These are phyloP conservation scores for Ophiognomonia clavigignenti-juglandacearum DNA, from an alignment of 2,329 filamentous ascomycete species.

Conservation along the genomic window DNA sequence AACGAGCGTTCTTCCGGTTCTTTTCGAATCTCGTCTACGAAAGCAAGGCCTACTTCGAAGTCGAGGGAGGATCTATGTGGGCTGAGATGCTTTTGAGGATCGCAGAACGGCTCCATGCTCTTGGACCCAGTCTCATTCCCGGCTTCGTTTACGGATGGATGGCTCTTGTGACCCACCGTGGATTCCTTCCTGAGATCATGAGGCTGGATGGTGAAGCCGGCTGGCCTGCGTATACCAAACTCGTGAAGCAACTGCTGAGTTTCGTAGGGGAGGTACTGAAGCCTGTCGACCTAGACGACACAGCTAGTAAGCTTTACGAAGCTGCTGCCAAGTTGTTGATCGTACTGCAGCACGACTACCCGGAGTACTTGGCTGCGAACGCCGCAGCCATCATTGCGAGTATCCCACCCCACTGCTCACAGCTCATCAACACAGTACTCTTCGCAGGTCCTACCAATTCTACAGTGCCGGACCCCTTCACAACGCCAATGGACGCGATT, in stretches of 20 bases:
- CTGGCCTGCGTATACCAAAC: constrained; percentile 70
- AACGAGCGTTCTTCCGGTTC: constrained; percentile 85
- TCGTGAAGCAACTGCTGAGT: constrained; percentile 66
- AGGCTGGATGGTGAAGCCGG: constrained; percentile 62
- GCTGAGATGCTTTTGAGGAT: constrained; percentile 68
- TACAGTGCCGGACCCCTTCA: constrained; percentile 70
- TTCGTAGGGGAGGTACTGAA: constrained; percentile 80
- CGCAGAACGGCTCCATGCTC: constrained; percentile 63
- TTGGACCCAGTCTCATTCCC: constrained; percentile 74
- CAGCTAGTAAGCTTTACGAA: constrained; percentile 79
- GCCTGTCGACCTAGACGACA: constrained; percentile 59
- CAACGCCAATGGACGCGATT: constrained; percentile 63
- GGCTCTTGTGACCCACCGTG: constrained; percentile 74
- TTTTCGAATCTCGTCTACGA: constrained; percentile 80
- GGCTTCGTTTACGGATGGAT: constrained; percentile 86
- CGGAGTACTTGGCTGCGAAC: constrained; percentile 86
- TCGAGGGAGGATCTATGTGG: constrained; percentile 56
- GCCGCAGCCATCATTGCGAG: constrained; percentile 76
- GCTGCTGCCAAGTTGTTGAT: constrained; percentile 78
- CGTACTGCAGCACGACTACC: constrained; percentile 88
- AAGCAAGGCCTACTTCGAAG: constrained; percentile 54
- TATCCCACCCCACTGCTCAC: constrained; percentile 78
- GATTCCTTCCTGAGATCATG: constrained; percentile 76
- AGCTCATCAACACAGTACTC: constrained; percentile 83
- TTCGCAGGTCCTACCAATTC: constrained; percentile 63